Evolutionary conservation across 2,329 filamentous ascomycete species (phyloP), one percentile per base, ranked within the genome.

Genomic region (Lasiodiplodia theobromae): DNA sequence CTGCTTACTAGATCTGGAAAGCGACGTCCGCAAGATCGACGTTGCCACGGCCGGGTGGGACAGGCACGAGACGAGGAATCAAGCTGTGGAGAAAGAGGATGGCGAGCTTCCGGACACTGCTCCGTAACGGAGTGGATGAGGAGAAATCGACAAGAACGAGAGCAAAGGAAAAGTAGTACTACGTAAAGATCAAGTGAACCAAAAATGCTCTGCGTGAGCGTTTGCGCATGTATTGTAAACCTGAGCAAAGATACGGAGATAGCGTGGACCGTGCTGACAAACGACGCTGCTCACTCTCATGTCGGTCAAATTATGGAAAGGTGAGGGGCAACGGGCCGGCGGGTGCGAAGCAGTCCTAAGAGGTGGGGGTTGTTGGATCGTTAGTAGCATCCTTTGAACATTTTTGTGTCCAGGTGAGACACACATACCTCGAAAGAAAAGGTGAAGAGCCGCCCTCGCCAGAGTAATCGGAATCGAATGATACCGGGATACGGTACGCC

Each of bases 381-480:
- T 83, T 77, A 82, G 81, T 71, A 82, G 80, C 80, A 82, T 82
- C 77, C 80, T 74, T 62, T 25, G 62, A 73, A 71, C 69, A 63
- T 64, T 37, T 38, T 7, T 31, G n/a, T 21, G 34, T 34, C 66
- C 5, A 18, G 28, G 14, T 21, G 60, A 63, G 53, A 49, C 51
- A 51, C 34, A 87, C 86, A 82, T 76, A 87, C 84, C 79, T 82
- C 14, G 71, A 72, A 73, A 79, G 79, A 81, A 83, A 82, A 78
- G 82, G 70, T 83, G 87, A 90, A 91, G 88, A 73, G 88, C 88
- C 90, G 87, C 88, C 90, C 91, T 87, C 89, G 87, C 86, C 90
- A 91, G 91, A 93, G 88, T 94, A 90, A 94, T 93, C 91, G 90
- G 92, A 94, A 94, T 94, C 91, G 91, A 93, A 92, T 93, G 86